Percentiles rank a stretch among this genome's conserved stretches.
These are phyloP conservation scores for Entomortierella parvispora DNA, from an alignment of 192 early-diverging fungal species.

Conservation along the genomic window DNA sequence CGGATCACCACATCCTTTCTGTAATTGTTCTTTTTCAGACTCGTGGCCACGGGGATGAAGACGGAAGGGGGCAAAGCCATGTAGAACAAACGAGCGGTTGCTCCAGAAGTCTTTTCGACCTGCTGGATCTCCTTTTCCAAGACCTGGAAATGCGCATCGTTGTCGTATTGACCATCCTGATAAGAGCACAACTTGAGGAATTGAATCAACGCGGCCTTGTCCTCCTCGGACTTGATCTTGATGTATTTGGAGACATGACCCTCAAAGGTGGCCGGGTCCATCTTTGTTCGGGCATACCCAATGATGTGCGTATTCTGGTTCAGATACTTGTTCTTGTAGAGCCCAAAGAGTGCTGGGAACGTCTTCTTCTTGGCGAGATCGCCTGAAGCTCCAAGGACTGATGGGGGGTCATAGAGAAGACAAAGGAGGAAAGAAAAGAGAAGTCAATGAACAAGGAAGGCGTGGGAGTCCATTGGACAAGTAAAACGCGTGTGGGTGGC, in stretches of 20 bases:
- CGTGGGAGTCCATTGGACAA: background rate
- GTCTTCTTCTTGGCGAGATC: conserved; percentile 99
- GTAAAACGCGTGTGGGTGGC: background rate
- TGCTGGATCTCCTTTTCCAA: conserved; percentile 71
- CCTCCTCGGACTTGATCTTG: conserved; percentile 70
- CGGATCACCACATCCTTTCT: conserved; percentile 75
- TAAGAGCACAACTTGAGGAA: conserved; percentile 85
- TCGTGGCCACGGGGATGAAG: conserved; percentile 85
- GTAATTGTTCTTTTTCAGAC: conserved; percentile 79
- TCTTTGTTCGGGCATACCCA: conserved; percentile 91
- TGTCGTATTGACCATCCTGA: conserved; percentile 86
- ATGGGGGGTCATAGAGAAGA: background rate
- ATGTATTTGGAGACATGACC: conserved; percentile 76
- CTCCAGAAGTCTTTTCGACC: conserved; percentile 61
- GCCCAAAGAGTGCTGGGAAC: conserved; percentile 94
- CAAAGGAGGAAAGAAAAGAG: conserved; percentile 1
- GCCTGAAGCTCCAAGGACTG: conserved; percentile 90
- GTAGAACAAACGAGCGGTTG: conserved; percentile 88
- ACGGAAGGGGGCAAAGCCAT: conserved; percentile 97
- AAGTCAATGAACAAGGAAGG: background rate
- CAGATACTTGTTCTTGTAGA: conserved; percentile 87
- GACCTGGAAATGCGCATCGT: conserved; percentile 72
- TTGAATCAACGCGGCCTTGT: conserved; percentile 59
- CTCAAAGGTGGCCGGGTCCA: conserved; percentile 79
- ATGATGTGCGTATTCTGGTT: conserved; percentile 81